phyloP scores from a whole-genome alignment of 2,329 filamentous ascomycete species.

The Parafenestella ontariensis region DNA sequence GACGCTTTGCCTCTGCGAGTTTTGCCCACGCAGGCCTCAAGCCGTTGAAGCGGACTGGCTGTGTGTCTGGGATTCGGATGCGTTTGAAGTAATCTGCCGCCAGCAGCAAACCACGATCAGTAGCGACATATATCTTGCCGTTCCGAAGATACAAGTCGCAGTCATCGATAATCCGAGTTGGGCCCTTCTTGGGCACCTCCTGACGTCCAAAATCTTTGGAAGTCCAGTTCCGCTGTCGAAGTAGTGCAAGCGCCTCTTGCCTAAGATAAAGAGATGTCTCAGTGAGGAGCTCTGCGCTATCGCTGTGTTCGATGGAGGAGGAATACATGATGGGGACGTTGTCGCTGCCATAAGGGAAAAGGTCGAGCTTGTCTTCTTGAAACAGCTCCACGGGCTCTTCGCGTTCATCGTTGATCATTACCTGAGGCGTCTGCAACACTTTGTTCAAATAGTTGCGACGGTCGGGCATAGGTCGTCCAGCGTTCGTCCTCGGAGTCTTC shows the following conservation, averaged over 20 bases:
- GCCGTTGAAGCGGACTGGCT: constrained; percentile 25
- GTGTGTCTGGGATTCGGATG: constrained; percentile 19
- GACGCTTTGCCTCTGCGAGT: neutral
- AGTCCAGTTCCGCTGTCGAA: constrained; percentile 3
- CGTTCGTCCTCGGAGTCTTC: neutral
- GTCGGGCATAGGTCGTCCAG: neutral
- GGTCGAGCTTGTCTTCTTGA: neutral
- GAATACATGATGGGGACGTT: constrained; percentile 24
- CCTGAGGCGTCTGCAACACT: neutral
- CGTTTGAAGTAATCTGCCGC: constrained; percentile 22
- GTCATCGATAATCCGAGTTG: constrained; percentile 13
- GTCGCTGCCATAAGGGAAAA: constrained; percentile 12
- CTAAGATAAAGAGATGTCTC: neutral
- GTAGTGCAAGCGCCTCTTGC: constrained; percentile 2
- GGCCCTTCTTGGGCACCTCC: neutral
- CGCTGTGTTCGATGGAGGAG: constrained; percentile 5
- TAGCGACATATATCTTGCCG: constrained; percentile 21
- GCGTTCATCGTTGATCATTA: neutral
- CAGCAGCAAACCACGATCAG: constrained; percentile 21
- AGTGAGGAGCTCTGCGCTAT: neutral
- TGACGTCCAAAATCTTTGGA: constrained; percentile 15
- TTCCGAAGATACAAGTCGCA: constrained; percentile 25
- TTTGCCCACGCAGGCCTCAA: constrained; percentile 23
- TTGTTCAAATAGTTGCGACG: neutral
- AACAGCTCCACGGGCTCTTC: neutral